Base-by-base conservation (phyloP, 495 filamentous ascomycete genomes). In the Penicillium subrubescens region DNA sequence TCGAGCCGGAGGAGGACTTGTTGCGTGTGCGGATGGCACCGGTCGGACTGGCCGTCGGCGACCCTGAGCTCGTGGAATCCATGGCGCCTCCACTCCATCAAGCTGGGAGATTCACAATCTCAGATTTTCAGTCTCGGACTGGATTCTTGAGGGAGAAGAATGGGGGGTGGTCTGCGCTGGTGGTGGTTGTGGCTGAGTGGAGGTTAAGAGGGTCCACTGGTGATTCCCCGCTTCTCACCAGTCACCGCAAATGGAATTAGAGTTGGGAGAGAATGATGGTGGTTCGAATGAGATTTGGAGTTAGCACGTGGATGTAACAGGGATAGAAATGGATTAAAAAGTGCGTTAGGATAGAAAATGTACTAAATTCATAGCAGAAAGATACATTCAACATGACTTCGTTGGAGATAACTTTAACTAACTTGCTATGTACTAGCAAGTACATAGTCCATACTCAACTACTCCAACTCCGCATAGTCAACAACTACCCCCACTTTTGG, bases 21-120 rank as follows among this genome's bases (percentile, higher is more conserved):
- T 67, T 73, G 54, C 73, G 73, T 0, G 73, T 65, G 51, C 75
- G 75, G 51, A 77, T 73, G 37, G 73, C 65, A 12, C 72, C 70
- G 46, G 75, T 56, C 21, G 64, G 27, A 55, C 54, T 59, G 17
- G 62, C 39, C 7, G 62, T 52, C n/a, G 64, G 37, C 57, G 69
- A 68, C 39, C 66, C 69, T 57, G 66, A 46, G 56, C 62, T 71
- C 23, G 60, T 66, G 57, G 65, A 62, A 56, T 65, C 69, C 69
- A 71, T 71, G 58, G 60, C 59, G 62, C 57, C 53, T 65, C 15
- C 39, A 60, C 67, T 55, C 68, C 67, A 69, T 69, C 57, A 48
- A 67, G 50, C 27, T 34, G 29, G 15, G 29, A 19, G 21, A 48
- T 25, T 25, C 19, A 48, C 44, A 48, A 25, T 48, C 44, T 48